Base-by-base conservation (phyloP, 306 rosid genomes). In the Crataegus laevigata region DNA sequence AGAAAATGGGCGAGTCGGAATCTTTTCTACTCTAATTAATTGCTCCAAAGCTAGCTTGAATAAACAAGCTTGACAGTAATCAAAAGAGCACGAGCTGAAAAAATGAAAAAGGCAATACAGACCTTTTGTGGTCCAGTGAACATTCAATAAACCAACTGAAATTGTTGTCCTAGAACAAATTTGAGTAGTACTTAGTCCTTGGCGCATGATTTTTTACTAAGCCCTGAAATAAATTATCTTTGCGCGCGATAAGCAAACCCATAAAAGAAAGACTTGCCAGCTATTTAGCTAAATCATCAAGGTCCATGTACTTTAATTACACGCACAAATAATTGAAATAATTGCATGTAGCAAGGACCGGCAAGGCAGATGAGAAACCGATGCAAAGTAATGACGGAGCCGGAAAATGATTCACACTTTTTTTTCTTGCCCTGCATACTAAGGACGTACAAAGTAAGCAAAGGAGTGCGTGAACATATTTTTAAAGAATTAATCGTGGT, bases 91-190 rank as follows among this genome's bases (percentile, higher is more conserved):
- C 58, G 69, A 22, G 10, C 38, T n/a, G 68, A 30, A 36, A 8
- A 29, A 17, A 62, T 40, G 62, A 38, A 34, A 63, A 52, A 24
- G 3, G 47, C 32, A 32, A 22, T 22, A 30, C 8, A 15, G 19
- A 63, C 40, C 19, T 66, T 47, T 22, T 24, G 84, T 75, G 80
- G 80, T 75, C 80, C 80, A 80, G 13, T 22, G 26, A 42, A 69
- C 42, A 61, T 40, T 28, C 68, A 25, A 10, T 54, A 52, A 69
- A 54, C 29, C 61, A 19, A n/a, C 19, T 14, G 61, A 77, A 45
- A 52, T 61, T 69, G 64, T 63, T 29, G 67, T 26, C 67, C 40
- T 62, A 47, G 8, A 47, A 15, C 52, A 47, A 47, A 47, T 47
- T 47, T 15, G 52, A 47, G 52, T 47, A 47, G 54, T 47, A 47